Evolutionary conservation across 495 filamentous ascomycete species (phyloP).

Genomic region (Hyaloscypha bicolor): DNA sequence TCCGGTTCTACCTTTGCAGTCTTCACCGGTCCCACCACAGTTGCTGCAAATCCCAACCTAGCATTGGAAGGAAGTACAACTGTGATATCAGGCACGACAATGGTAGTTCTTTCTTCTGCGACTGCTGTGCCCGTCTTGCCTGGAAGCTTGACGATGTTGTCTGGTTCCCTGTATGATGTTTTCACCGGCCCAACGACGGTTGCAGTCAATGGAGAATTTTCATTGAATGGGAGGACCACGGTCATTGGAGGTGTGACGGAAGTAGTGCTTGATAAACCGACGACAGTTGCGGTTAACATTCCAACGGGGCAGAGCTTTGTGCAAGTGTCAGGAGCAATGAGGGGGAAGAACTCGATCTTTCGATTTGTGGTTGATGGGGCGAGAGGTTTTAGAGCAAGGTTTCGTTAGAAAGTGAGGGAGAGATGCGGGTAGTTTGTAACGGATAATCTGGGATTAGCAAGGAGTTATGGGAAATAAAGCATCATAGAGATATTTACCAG

Average conservation of each 20-base stretch:
- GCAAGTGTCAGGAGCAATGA: background rate
- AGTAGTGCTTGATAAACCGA: conserved; percentile 18
- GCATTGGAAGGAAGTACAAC: background rate
- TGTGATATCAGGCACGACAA: background rate
- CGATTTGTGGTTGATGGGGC: background rate
- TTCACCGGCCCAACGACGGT: background rate
- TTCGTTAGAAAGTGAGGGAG: too few species aligned
- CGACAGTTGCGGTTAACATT: conserved; percentile 19
- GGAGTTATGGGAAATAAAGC: background rate
- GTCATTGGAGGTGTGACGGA: conserved; percentile 24
- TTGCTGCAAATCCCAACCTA: background rate
- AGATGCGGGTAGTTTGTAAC: background rate
- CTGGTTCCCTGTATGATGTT: too few species aligned
- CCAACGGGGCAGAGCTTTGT: background rate
- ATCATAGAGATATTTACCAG: too few species aligned
- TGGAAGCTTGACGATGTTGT: too few species aligned
- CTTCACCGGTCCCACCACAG: conserved; percentile 15
- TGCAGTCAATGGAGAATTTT: too few species aligned
- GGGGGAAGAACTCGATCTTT: background rate
- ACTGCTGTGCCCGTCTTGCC: too few species aligned
- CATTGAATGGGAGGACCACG: conserved; percentile 10
- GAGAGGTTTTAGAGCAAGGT: background rate
- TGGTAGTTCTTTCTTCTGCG: too few species aligned
- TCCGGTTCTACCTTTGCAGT: conserved; percentile 20
- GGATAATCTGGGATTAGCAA: background rate